These are phyloP conservation scores for Termitomyces titanicus DNA, from an alignment of 768 basidiomycete species.

Conservation along the genomic window DNA sequence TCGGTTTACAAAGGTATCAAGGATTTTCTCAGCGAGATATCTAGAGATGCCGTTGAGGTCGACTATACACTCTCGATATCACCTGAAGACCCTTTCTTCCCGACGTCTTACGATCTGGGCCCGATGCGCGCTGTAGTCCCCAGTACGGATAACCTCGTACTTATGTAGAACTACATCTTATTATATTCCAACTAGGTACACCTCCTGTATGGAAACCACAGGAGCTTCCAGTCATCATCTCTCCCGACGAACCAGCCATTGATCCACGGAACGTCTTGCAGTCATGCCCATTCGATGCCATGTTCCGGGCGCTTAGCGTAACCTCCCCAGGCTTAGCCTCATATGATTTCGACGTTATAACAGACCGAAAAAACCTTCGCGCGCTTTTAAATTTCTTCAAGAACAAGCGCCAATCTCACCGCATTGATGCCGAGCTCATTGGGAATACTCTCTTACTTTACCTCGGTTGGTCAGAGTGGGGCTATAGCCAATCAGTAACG, in stretches of 20 bases:
- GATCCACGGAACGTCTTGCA: conserved; percentile 12
- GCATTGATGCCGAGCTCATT: conserved; percentile 18
- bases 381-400: conserved; percentile 14
- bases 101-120: conserved; percentile 16
- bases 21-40: conserved; percentile 3
- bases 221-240: conserved; percentile 11
- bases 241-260: conserved; percentile 7
- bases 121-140: conserved; percentile 9
- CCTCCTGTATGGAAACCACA: conserved; percentile 16
- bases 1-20: conserved; percentile 12
- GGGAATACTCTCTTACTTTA: conserved; percentile 15
- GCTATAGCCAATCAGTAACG: background rate
- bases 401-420: background rate
- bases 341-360: conserved; percentile 14
- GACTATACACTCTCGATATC: conserved; percentile 6
- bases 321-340: conserved; percentile 12
- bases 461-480: conserved; percentile 15
- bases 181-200: conserved; percentile 1
- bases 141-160: background rate
- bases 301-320: conserved; percentile 8
- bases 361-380: conserved; percentile 17
- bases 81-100: conserved; percentile 6
- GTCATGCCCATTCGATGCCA: conserved; percentile 13
- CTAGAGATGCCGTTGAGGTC: background rate
- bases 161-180: background rate